Evolutionary conservation across 495 filamentous ascomycete species (phyloP), one percentile per base, ranked within the genome.

Genomic region (Xanthoparmelia taractica): DNA sequence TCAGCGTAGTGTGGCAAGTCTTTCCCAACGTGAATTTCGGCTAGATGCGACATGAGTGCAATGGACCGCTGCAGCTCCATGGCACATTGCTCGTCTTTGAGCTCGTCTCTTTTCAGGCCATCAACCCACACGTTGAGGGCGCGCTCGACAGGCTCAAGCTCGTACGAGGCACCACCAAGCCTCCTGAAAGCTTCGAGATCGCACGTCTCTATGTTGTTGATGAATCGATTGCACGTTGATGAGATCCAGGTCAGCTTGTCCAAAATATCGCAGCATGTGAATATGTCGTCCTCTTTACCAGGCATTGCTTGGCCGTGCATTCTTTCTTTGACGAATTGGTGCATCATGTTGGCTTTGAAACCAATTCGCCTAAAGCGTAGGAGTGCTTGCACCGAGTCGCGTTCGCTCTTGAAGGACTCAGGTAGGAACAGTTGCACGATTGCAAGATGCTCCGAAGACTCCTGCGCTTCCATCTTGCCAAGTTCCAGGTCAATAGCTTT

Each of bases 401-500:
- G 78, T 63, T 96, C 92, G 7, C 78, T 77, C 57, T 87, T 85
- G 69, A 88, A 97, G 50, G 83, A 87, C 63, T 96, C 92, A 0
- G 94, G 94, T 25, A 98, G 80, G 81, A 96, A 97, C 29, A 93
- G 76, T 72, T 86, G 83, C 57, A 97, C 78, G 63, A 98, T 96
- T 4, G 85, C 83, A 15, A 97, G 80, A 69, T 97, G 93, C 66
- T 97, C 89, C 25, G 84, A 74, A 4, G 91, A 90, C 79, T 98
- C 92, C 68, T 93, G 88, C 3, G 92, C 90, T 66, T 96, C 90
- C 73, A 98, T 84, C 64, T 87, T 87, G 37, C 86, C 81, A 29
- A 97, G 78, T 72, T 97, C 95, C 10, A 96, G 78, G 67, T 97
- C 92, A 61, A 97, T 93, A 0, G 91, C 91, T 72, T 94, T 97